Percentiles rank a stretch among this genome's conserved stretches.
These are phyloP conservation scores for Cladophialophora bantiana DNA, from an alignment of 2,329 filamentous ascomycete species.

Conservation along the genomic window DNA sequence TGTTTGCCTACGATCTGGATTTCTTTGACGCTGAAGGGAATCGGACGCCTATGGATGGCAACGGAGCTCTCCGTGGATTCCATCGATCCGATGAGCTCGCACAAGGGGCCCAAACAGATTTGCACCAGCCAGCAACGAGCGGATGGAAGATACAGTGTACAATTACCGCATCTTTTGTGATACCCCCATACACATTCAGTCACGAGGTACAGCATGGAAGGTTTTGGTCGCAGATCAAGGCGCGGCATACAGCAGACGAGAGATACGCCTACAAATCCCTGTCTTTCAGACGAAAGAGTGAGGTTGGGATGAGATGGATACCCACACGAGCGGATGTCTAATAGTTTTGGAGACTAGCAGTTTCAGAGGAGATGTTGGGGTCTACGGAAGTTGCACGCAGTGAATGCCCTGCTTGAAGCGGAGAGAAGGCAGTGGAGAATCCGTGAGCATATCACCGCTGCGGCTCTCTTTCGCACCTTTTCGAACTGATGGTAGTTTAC, in stretches of 20 bases:
- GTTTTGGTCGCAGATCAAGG: slow-evolving; percentile 3
- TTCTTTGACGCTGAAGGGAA: not conserved
- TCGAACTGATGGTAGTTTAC: too few relatives aligned
- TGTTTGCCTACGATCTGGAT: not conserved
- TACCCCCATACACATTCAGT: slow-evolving; percentile 25
- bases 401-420: too few relatives aligned
- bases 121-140: slow-evolving; percentile 10
- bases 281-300: not conserved
- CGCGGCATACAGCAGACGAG: slow-evolving; percentile 4
- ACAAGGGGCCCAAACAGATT: not conserved
- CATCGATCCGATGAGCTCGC: not conserved
- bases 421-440: too few relatives aligned
- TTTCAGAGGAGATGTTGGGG: too few relatives aligned
- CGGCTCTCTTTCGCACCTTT: too few relatives aligned
- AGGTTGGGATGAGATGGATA: not conserved
- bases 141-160: slow-evolving; percentile 19
- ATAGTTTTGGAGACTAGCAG: too few relatives aligned
- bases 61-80: not conserved
- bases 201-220: slow-evolving; percentile 19
- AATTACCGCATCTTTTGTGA: slow-evolving; percentile 30
- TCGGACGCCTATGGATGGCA: not conserved
- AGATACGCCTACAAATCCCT: not conserved
- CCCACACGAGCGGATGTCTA: not conserved
- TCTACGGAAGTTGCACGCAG: too few relatives aligned
- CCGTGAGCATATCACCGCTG: too few relatives aligned